Evolutionary conservation across 2,329 filamentous ascomycete species (phyloP), one percentile per base, ranked within the genome.

Genomic region (Drechslerella dactyloides): DNA sequence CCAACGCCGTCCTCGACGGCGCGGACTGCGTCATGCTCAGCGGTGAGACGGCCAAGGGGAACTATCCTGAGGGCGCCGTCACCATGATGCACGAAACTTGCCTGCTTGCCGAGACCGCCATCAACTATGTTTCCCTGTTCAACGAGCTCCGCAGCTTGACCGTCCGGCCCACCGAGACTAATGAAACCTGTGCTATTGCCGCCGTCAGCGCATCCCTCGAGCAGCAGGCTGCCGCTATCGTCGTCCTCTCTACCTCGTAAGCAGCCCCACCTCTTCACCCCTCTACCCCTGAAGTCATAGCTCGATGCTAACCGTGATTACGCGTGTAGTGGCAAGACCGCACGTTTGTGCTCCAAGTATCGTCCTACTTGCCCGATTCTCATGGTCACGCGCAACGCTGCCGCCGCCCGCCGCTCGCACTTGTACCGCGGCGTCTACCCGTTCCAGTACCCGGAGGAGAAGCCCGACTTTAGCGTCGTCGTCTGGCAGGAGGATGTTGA

Each of bases 401-500:
- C 86, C 75, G 91, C 94, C 58, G 90, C 92, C 72, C 86, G 94
- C 82, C 97, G 94, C 82, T 90, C 88, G 76, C 94, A 99, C 82
- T 83, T 99, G 80, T 97, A 97, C 84, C 93, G 94, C 79, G 94
- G 94, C 77, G 93, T 99, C 74, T 99, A 97, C 80, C 94, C 94
- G 69, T 99, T 99, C 89, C 85, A 90, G 78, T 97, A 97, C 85
- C 86, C 89, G 60, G 90, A 96, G 84, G 82, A 84, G 78, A 97
- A 97, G 88, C 94, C 94, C 77, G 91, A 99, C 84, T 99, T 97
- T 82, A 86, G 85, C 80, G 86, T 89, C 81, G 87, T 89, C 78
- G 93, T 96, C 83, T 99, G 94, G 94, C 94, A 99, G 84, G 92
- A 97, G 84, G 93, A 99, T 82, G 94, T 99, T 77, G 94, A 99